Base-by-base conservation (phyloP, 371 early-diverging fungal species). In the Rhizomucor pusillus region DNA sequence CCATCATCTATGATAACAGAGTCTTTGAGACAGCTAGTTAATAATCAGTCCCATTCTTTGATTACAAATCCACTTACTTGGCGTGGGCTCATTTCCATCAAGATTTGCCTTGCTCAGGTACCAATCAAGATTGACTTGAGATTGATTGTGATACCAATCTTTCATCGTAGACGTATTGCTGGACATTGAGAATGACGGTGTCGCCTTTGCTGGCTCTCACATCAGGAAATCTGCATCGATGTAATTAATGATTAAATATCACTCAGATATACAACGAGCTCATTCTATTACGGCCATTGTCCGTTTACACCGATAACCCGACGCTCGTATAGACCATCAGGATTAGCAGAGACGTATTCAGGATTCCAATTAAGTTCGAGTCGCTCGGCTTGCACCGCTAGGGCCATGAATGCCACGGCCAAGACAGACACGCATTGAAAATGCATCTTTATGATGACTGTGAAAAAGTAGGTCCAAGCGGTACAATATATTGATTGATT, bases 251-350 rank as follows among this genome's bases (percentile, higher is more conserved):
- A 35, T 23, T 29, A 24, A 10, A 0, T 2, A 13, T 16, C 2
- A 14, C 20, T 10, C 4, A 16, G 23, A 19, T 7, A 13, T 43
- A 16, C 5, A 29, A 12, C 18, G 16, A 3, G 10, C 5, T 5
- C 5, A 9, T 5, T 6, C 18, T 77, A 84, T 56, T 81, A 83
- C 69, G 91, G 91, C 76, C 85, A 87, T 39, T 66, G 57, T 2
- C 82, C 82, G 60, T 92, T 91, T 48, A 91, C 84, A 36, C 89
- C 90, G 25, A 91, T 81, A 7, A 82, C 87, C 14, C 84, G 72
- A 35, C 89, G 78, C 39, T 80, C 71, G 52, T 63, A 66, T 20
- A 79, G 59, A 43, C 84, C 86, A 56, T 89, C 88, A 22, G 91
- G 87, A 54, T 86, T 90, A 44, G 73, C 81, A 24, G 71, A 72